These are phyloP conservation scores for Ogataea dorogensis DNA, from an alignment of 805 yeast species.

Conservation along the genomic window DNA sequence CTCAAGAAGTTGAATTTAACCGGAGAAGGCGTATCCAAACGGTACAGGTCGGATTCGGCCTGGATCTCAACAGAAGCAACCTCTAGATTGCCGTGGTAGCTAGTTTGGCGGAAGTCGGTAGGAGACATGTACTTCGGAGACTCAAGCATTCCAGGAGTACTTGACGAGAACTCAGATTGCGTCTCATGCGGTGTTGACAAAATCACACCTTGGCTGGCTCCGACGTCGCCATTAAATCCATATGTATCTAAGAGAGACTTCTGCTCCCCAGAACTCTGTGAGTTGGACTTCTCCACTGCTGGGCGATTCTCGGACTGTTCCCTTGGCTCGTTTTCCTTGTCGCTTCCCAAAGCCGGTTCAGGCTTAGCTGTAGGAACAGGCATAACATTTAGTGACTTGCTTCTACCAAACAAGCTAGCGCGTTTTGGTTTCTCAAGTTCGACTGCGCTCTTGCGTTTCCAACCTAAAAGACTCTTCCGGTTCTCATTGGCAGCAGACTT, in stretches of 20 bases:
- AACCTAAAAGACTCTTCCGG: conserved; percentile 29
- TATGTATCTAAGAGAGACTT: conserved; percentile 23
- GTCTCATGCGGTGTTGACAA: conserved; percentile 15
- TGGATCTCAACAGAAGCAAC: conserved; percentile 18
- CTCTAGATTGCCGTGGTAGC: conserved; percentile 13
- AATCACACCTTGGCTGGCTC: conserved; percentile 9
- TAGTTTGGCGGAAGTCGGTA: conserved; percentile 13
- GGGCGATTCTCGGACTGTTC: too few species aligned
- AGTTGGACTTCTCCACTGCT: background rate
- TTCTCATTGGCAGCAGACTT: conserved; percentile 21
- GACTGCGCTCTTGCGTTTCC: conserved; percentile 32
- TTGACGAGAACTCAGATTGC: conserved; percentile 8
- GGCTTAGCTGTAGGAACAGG: background rate
- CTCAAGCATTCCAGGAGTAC: conserved; percentile 6
- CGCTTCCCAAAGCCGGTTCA: conserved; percentile 2
- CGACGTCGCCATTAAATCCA: conserved; percentile 20
- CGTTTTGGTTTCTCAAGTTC: conserved; percentile 8
- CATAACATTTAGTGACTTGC: conserved; percentile 7
- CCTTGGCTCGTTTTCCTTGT: conserved; percentile 4
- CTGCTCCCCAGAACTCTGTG: conserved; percentile 3
- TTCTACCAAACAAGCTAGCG: conserved; percentile 18
- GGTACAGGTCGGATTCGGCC: conserved; percentile 11
- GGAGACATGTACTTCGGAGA: conserved; percentile 19
- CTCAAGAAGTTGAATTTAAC: conserved; percentile 4
- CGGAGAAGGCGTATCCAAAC: conserved; percentile 22